Conservation (phyloP, 2,329 filamentous ascomycete genomes). For the Hypoxylon sp. region DNA sequence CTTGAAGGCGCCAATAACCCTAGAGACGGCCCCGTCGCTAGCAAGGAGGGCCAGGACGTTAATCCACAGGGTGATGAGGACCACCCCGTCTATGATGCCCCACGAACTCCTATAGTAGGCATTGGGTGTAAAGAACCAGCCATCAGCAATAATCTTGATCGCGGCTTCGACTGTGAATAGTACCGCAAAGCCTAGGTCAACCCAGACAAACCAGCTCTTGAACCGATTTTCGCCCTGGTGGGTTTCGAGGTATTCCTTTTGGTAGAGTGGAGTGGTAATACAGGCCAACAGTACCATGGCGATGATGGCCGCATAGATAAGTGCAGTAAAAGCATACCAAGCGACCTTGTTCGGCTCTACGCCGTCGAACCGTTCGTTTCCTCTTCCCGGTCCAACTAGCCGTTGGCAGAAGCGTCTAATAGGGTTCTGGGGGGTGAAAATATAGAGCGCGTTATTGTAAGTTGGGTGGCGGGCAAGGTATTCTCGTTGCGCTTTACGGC, state of each 20-base stretch:
- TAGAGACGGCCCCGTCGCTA: conserved; percentile 83
- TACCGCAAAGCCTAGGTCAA: conserved; percentile 86
- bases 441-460: conserved; percentile 91
- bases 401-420: conserved; percentile 85
- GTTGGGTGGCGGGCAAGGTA: conserved; percentile 86
- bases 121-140: conserved; percentile 95
- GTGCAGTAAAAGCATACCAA: conserved; percentile 93
- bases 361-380: conserved; percentile 85
- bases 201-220: conserved; percentile 93
- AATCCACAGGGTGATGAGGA: conserved; percentile 93
- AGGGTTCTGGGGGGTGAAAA: conserved; percentile 81
- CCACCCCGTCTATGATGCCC: conserved; percentile 93
- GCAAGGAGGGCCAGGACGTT: conserved; percentile 85
- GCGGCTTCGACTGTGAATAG: conserved; percentile 86
- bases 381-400: conserved; percentile 90
- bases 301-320: conserved; percentile 93
- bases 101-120: conserved; percentile 96
- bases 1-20: conserved; percentile 96
- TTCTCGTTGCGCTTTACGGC: conserved; percentile 88
- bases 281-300: conserved; percentile 98
- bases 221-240: conserved; percentile 58
- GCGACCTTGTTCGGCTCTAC: conserved; percentile 86
- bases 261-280: conserved; percentile 91
- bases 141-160: conserved; percentile 95
- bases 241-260: conserved; percentile 80